Evolutionary conservation across 345 rosid species (phyloP), one percentile per base, ranked within the genome.

Genomic region (Acer yangbiense): DNA sequence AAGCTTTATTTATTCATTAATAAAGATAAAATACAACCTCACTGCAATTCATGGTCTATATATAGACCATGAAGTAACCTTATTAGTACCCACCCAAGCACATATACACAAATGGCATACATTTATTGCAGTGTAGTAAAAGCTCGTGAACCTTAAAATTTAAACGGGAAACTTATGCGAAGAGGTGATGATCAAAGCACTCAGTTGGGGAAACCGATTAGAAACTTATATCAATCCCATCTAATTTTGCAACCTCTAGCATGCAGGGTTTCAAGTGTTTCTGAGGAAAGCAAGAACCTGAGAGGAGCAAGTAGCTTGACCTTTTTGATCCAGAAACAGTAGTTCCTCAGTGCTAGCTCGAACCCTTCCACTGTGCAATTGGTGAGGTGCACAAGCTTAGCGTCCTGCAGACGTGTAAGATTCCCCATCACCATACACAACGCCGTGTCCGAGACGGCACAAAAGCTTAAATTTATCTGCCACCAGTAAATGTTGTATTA

Each of bases 401-500:
- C 98, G 4, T 95, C 99, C 82, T 93, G 99, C 76, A 95, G 84
- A 69, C 94, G 85, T 41, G 89, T 85, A 83, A 93, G 82, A 78
- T 90, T 95, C 68, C 93, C 89, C 97, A 95, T 89, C 86, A 92
- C 71, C 92, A 90, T 82, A 76, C 89, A 92, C 67, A 95, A 76
- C 35, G 84, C 83, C 83, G 79, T 69, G 78, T 85, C 88, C 13
- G 95, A 82, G 84, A 89, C 75, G 60, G 66, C 77, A 76, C 98
- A 92, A 75, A 89, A 77, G 88, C 97, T 88, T 80, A 95, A 81
- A 77, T 90, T 93, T 85, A 95, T 86, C 98, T 95, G 97, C 84
- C 89, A 89, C 41, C 82, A 86, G 74, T 39, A 75, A 20, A 78
- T 44, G 44, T 20, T 76, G 48, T 39, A 21, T 74, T 25, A 74